Evolutionary conservation across 345 rosid genomes (phyloP).

Genomic region (Rhodamnia rubescens): DNA sequence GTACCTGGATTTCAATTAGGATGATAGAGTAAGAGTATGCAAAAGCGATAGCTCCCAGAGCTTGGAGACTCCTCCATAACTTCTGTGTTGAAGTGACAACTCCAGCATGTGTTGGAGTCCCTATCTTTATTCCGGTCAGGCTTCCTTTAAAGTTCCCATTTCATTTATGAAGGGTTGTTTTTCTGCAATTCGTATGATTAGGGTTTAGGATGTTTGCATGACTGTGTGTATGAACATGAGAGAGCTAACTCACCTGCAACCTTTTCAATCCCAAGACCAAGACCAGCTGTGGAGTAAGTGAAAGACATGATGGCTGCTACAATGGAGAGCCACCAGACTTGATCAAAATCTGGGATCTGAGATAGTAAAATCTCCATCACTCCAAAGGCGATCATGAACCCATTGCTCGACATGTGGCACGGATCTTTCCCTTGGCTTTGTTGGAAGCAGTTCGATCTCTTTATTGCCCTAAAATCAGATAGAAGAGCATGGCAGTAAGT

Average conservation of each 20-base stretch:
- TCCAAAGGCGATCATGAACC: constrained; percentile 70
- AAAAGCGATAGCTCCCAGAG: constrained; percentile 78
- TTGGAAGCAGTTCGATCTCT: constrained; percentile 78
- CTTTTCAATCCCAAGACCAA: constrained; percentile 63
- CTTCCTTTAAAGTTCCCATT: constrained; percentile 40
- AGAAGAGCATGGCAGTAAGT: neutral
- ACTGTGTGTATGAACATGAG: neutral
- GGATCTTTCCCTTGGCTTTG: constrained; percentile 52
- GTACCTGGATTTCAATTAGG: constrained; percentile 72
- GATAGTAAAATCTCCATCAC: constrained; percentile 57
- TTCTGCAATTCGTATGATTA: too few relatives aligned
- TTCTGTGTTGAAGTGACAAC: constrained; percentile 32
- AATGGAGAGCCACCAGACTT: constrained; percentile 75
- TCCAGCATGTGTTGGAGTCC: constrained; percentile 32
- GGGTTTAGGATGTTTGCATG: neutral
- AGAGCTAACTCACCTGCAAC: constrained; percentile 28
- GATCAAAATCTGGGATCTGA: constrained; percentile 79
- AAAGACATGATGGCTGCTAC: constrained; percentile 82
- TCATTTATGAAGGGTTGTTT: constrained; percentile 8
- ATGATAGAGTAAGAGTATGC: constrained; percentile 55
- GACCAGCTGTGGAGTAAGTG: constrained; percentile 63
- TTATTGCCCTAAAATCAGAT: constrained; percentile 45
- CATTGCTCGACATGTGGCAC: constrained; percentile 67
- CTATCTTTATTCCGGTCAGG: constrained; percentile 42
- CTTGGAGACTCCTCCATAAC: constrained; percentile 62